Evolutionary conservation across 2,329 filamentous ascomycete genomes (phyloP).

Genomic region (Chlorencoelia australis): DNA sequence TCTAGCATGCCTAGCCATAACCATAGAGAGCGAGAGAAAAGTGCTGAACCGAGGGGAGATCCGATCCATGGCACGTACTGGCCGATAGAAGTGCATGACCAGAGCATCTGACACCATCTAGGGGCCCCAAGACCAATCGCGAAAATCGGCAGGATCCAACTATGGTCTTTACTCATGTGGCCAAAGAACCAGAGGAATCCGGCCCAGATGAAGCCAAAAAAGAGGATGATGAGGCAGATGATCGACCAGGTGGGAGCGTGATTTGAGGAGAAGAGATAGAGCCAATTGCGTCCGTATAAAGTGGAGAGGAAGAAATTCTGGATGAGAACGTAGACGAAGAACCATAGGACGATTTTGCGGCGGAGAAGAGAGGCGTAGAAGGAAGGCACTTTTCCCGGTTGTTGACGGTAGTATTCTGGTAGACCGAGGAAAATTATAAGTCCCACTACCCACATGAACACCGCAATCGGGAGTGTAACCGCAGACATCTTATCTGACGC

Average conservation of each 20-base stretch:
- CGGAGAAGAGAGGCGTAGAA: slow-evolving; percentile 53
- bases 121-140: slow-evolving; percentile 57
- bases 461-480: slow-evolving; percentile 46
- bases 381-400: slow-evolving; percentile 51
- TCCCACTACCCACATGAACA: slow-evolving; percentile 47
- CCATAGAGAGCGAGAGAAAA: slow-evolving; percentile 50
- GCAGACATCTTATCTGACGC: slow-evolving; percentile 32
- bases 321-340: slow-evolving; percentile 48
- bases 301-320: slow-evolving; percentile 35
- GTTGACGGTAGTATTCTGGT: slow-evolving; percentile 56
- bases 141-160: slow-evolving; percentile 58
- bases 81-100: slow-evolving; percentile 51
- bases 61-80: slow-evolving; percentile 51
- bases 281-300: slow-evolving; percentile 58
- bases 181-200: slow-evolving; percentile 41
- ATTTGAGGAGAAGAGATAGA: slow-evolving; percentile 28
- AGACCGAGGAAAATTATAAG: slow-evolving; percentile 48
- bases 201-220: slow-evolving; percentile 47
- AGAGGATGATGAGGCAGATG: slow-evolving; percentile 43
- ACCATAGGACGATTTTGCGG: slow-evolving; percentile 58
- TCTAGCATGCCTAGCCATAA: slow-evolving; percentile 59
- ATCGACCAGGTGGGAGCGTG: slow-evolving; percentile 46
- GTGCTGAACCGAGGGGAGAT: slow-evolving; percentile 40
- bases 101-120: slow-evolving; percentile 58
- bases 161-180: slow-evolving; percentile 47